Conservation (phyloP, 2,329 filamentous ascomycete genomes). For the Blastomyces gilchristii region DNA sequence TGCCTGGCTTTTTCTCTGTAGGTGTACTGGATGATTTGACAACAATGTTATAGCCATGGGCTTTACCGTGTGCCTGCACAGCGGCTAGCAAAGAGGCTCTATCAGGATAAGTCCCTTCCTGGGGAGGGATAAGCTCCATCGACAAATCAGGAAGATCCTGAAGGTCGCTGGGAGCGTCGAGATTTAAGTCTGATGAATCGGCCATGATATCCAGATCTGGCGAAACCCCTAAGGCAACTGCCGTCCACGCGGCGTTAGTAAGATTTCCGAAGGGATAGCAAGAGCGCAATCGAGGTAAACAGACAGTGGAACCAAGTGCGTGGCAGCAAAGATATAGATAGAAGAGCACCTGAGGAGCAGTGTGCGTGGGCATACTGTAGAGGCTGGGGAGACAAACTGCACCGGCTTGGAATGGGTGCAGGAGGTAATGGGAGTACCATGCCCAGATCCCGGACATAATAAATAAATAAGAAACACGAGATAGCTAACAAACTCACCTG, state of each 20-base stretch:
- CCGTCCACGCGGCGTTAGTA: conserved; percentile 6
- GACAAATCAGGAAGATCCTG: conserved; percentile 36
- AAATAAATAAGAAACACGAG: neutral
- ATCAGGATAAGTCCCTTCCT: conserved; percentile 37
- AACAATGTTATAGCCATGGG: conserved; percentile 37
- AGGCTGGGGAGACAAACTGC: conserved; percentile 6
- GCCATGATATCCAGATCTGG: conserved; percentile 24
- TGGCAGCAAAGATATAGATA: conserved; percentile 28
- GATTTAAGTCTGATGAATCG: conserved; percentile 34
- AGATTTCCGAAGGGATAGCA: neutral
- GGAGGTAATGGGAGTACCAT: neutral
- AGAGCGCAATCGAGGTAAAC: conserved; percentile 3
- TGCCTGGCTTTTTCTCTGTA: conserved; percentile 37
- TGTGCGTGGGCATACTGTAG: conserved; percentile 32
- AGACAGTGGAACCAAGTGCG: conserved; percentile 26
- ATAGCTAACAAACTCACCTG: conserved; percentile 1
- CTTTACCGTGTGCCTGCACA: conserved; percentile 34
- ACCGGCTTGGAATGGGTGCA: neutral
- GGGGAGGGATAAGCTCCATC: conserved; percentile 34
- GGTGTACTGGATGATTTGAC: conserved; percentile 39
- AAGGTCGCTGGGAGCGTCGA: conserved; percentile 37
- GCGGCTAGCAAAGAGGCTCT: conserved; percentile 31
- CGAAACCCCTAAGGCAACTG: neutral
- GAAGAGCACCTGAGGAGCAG: conserved; percentile 15
- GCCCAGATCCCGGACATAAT: neutral